Evolutionary conservation across 2,329 filamentous ascomycete species (phyloP), one percentile per base, ranked within the genome.

Genomic region (Penicillium sp.): DNA sequence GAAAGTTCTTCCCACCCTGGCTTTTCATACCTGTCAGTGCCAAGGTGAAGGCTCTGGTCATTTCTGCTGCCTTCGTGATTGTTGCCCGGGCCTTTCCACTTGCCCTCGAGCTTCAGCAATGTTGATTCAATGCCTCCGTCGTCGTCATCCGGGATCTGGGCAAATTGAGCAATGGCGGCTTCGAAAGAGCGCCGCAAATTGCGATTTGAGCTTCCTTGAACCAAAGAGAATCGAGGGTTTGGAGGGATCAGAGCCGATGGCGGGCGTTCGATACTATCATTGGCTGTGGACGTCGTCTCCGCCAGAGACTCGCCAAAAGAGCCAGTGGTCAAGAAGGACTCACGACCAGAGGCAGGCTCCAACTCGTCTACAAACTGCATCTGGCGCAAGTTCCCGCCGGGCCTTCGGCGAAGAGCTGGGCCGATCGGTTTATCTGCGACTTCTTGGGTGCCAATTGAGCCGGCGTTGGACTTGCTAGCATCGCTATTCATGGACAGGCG

Each of bases 111-210:
- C 70, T 98, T 99, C 67, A 93, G 78, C 53, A 99, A 76, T 0
- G 95, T 91, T n/a, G 93, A 92, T 71, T 98, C 95, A 28, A 98
- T 88, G 12, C 94, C 94, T 6, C 92, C 92, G 70, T 96, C 91
- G 48, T 89, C 88, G 61, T 96, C 91, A 70, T 97, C 93, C 0
- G 94, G 92, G 28, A 98, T 91, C 57, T 90, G 88, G 2, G 93
- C 91, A 55, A 99, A 85, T 67, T 91, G 91, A 60, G 93, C 88
- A 1, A 96, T 91, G 69, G 96, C 92, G 2, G 85, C 89, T 74
- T 98, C 92, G 67, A 98, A 97, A 0, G 93, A 97, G 1, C 84
- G 83, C 47, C 84, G 78, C 17, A 86, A 62, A 54, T 84, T 81
- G 61, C 85, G 82, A 2, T 84, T 85, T 2, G 84, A 84, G 63